phyloP scores from a whole-genome alignment of 2,329 filamentous ascomycete species.

The Trichophyton rubrum region DNA sequence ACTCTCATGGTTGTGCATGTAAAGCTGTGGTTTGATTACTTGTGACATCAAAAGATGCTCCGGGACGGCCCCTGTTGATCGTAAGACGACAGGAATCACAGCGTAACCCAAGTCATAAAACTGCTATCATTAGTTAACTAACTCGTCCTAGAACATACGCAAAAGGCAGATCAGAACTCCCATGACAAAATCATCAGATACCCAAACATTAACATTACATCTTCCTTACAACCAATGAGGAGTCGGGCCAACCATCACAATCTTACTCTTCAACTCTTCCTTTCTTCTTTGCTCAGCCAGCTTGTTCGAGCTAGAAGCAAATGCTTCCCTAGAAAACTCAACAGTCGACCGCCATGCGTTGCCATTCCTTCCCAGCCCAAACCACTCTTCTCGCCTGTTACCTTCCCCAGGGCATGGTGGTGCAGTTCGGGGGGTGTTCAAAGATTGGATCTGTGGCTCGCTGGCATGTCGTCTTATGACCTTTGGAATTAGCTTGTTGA shows the following conservation, averaged over 20 bases:
- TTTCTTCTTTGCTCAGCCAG: not conserved
- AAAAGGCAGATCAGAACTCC: not conserved
- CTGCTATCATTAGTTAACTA: not conserved
- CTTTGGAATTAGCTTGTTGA: slow-evolving; percentile 3
- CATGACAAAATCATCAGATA: not conserved
- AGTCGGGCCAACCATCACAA: not conserved
- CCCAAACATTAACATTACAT: not conserved
- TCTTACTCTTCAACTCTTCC: slow-evolving; percentile 3
- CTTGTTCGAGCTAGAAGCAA: not conserved
- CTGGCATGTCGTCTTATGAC: not conserved
- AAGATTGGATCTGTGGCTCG: not conserved
- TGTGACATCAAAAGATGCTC: not conserved
- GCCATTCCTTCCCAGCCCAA: not conserved
- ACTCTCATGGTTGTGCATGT: not conserved
- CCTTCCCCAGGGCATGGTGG: not conserved
- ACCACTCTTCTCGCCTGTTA: not conserved
- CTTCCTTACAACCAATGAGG: not conserved
- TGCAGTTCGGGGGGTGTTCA: not conserved
- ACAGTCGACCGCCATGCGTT: not conserved
- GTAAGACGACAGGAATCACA: not conserved
- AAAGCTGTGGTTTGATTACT: too few species aligned
- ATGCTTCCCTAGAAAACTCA: not conserved
- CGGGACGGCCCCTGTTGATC: not conserved
- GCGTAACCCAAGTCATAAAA: not conserved
- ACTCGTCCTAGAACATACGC: not conserved